Conservation (phyloP, 2,329 filamentous ascomycete genomes). For the Fusarium anguioides region DNA sequence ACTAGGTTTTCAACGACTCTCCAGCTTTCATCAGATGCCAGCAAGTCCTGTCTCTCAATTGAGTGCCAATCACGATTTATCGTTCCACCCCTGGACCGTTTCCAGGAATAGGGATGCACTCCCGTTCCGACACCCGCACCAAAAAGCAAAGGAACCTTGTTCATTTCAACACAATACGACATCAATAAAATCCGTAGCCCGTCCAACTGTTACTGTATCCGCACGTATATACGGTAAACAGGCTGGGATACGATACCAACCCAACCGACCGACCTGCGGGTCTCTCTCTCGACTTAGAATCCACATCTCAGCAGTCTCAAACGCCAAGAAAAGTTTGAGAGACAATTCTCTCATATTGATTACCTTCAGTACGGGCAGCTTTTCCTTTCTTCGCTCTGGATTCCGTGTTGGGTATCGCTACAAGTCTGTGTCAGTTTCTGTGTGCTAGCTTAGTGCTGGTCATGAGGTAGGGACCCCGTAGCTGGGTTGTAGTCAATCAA, state of each 20-base stretch:
- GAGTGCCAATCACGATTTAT: conserved; percentile 11
- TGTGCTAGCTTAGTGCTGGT: neutral
- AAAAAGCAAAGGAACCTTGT: conserved; percentile 30
- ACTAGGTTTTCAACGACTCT: neutral
- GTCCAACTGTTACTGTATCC: too few relatives aligned
- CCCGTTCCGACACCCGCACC: conserved; percentile 33
- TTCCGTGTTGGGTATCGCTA: neutral
- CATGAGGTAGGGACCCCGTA: neutral
- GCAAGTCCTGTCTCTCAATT: too few relatives aligned
- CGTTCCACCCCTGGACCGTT: conserved; percentile 23
- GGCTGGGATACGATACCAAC: conserved; percentile 3
- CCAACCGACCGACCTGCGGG: conserved; percentile 16
- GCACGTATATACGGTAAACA: too few relatives aligned
- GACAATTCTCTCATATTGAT: conserved; percentile 13
- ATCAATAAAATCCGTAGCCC: conserved; percentile 7
- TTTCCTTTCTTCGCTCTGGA: conserved; percentile 4
- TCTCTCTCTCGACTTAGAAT: too few relatives aligned
- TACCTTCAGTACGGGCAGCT: neutral
- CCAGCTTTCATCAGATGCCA: conserved; percentile 13
- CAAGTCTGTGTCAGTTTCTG: neutral
- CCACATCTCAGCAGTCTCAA: conserved; percentile 28
- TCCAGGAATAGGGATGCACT: conserved; percentile 15
- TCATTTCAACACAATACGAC: conserved; percentile 10
- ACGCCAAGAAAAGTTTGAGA: conserved; percentile 21
- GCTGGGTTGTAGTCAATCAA: too few relatives aligned